Base-by-base conservation (phyloP, 768 basidiomycete genomes). In the Boletales sp. region DNA sequence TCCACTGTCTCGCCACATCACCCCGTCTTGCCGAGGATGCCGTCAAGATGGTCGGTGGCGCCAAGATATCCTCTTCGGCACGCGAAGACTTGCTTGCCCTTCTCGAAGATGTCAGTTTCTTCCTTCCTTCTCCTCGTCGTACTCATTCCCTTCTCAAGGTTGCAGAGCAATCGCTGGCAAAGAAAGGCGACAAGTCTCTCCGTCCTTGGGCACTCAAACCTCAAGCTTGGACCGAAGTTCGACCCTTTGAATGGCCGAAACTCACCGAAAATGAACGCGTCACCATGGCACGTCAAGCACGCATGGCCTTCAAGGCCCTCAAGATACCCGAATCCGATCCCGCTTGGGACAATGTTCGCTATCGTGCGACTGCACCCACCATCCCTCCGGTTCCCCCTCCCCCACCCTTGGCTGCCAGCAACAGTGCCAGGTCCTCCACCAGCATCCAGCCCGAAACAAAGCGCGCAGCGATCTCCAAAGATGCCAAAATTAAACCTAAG, bases 191-290 rank as follows among this genome's bases (percentile, higher is more conserved):
- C 49, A 70, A 70, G 18, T 67, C 72, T 8, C 63, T 72, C 2
- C 70, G 71, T 49, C 58, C 56, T 1, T 89, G 83, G 75, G 59
- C 68, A 31, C 78, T 88, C 51, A 85, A 81, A 54, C 67, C 74
- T 19, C 60, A 66, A 17, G 69, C 79, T 3, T 90, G 87, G 86
- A 72, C 72, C 32, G 82, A 89, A 58, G 82, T 88, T 21, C 81
- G 84, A 7, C 87, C 87, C 0, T 82, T 74, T 50, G 83, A 82
- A 53, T 86, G 78, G 75, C 69, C 74, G 1, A 70, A 70, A 28
- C 70, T 85, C 25, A 69, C 70, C 3, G 76, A 79, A 28, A 43
- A 68, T 2, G 79, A 82, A 40, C 74, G 79, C 5, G 69, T 67
- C 8, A 57, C 52, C n/a, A 69, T 88, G 63, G 74, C 79, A 8